Conservation (phyloP, 345 rosid species). For the Eucalyptus polybractea region DNA sequence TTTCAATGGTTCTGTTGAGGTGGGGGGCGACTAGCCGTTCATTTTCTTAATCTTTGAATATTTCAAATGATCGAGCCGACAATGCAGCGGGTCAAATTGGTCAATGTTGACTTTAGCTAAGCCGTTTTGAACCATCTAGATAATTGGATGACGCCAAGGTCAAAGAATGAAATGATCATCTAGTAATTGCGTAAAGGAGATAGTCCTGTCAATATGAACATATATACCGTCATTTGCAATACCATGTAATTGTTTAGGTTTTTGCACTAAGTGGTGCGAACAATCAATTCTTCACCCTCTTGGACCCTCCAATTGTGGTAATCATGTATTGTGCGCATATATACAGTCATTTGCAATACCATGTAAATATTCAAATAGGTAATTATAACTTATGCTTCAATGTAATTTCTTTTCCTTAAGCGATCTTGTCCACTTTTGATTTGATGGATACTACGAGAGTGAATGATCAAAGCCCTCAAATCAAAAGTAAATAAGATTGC, state of each 20-base stretch:
- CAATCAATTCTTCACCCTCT: neutral
- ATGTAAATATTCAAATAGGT: neutral
- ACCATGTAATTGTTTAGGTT: neutral
- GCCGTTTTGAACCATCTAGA: too few relatives aligned
- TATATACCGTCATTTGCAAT: too few relatives aligned
- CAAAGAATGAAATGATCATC: neutral
- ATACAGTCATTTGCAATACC: neutral
- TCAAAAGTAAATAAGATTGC: neutral
- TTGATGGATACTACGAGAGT: neutral
- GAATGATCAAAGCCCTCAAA: neutral
- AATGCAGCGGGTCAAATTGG: neutral
- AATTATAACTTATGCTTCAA: neutral
- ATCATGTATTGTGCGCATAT: neutral
- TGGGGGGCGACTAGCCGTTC: neutral
- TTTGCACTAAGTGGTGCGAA: neutral
- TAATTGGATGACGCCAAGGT: too few relatives aligned
- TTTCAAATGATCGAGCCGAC: neutral
- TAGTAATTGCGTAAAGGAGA: too few relatives aligned
- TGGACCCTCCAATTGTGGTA: neutral
- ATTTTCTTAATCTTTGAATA: neutral
- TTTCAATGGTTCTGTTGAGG: neutral
- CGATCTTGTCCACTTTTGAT: neutral
- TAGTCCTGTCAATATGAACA: too few relatives aligned
- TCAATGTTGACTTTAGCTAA: neutral
- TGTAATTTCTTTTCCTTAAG: neutral